These are phyloP conservation scores for Schwanniomyces polymorphus DNA, from an alignment of 805 yeast genomes.

Conservation along the genomic window DNA sequence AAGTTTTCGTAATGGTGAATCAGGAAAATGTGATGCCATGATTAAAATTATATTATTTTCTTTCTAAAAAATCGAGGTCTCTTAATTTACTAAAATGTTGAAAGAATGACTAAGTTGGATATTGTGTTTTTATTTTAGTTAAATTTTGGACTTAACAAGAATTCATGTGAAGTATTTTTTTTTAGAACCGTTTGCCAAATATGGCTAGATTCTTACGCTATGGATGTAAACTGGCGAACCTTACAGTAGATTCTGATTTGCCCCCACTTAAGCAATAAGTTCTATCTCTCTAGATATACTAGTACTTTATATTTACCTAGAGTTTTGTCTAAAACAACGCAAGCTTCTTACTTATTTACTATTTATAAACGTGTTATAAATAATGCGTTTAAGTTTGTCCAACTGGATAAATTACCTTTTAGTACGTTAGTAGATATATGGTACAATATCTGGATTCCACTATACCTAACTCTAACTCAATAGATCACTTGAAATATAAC, in stretches of 20 bases:
- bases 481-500: background rate
- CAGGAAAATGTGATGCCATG: constrained; percentile 2
- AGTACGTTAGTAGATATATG: background rate
- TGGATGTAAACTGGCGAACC: background rate
- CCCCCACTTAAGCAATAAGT: background rate
- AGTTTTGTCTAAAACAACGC: background rate
- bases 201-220: background rate
- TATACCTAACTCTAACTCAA: background rate
- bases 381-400: background rate
- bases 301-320: background rate
- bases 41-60: background rate
- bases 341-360: background rate
- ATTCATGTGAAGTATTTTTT: background rate
- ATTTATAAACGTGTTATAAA: background rate
- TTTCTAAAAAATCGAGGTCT: background rate
- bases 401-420: background rate
- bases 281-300: background rate
- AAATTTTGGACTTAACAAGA: background rate
- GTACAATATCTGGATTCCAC: background rate
- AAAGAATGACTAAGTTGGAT: constrained; percentile 2
- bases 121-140: background rate
- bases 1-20: background rate
- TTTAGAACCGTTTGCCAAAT: background rate
- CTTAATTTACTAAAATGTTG: background rate
- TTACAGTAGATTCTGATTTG: background rate